Evolutionary conservation across 768 basidiomycete species (phyloP).

Genomic region (Epithele typhae): DNA sequence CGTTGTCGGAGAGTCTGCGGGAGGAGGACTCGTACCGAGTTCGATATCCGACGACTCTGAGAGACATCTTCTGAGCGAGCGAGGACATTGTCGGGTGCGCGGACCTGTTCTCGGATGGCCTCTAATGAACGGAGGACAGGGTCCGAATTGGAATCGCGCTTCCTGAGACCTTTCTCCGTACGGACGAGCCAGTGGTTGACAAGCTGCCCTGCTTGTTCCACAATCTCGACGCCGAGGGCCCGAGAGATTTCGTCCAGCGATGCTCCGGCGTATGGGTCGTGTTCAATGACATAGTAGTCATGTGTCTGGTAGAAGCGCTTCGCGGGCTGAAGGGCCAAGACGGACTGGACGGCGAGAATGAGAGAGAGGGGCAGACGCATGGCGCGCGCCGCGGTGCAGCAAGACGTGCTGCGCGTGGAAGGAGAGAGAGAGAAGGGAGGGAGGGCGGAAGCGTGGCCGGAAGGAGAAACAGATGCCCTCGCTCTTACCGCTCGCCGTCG

Average conservation of each 20-base stretch:
- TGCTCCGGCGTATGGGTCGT: slow-evolving; percentile 47
- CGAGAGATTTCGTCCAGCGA: slow-evolving; percentile 56
- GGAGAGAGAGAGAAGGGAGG: neutral
- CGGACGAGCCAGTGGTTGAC: slow-evolving; percentile 81
- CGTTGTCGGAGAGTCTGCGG: slow-evolving; percentile 66
- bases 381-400: slow-evolving; percentile 1
- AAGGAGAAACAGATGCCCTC: no score
- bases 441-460: neutral
- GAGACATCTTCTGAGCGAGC: slow-evolving; percentile 34
- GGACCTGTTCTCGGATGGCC: slow-evolving; percentile 32
- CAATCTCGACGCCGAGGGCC: slow-evolving; percentile 73
- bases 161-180: slow-evolving; percentile 37
- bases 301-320: slow-evolving; percentile 57
- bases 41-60: slow-evolving; percentile 41
- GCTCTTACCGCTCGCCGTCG: no score
- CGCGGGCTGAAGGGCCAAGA: slow-evolving; percentile 35
- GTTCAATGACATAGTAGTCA: slow-evolving; percentile 81
- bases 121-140: slow-evolving; percentile 48
- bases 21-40: slow-evolving; percentile 56
- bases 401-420: slow-evolving; percentile 4
- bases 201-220: slow-evolving; percentile 86
- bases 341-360: slow-evolving; percentile 25
- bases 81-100: slow-evolving; percentile 24
- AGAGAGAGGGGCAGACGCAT: slow-evolving; percentile 24
- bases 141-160: slow-evolving; percentile 34